Evolutionary conservation across 768 basidiomycete genomes (phyloP).

Genomic region (Cubamyces sp.): DNA sequence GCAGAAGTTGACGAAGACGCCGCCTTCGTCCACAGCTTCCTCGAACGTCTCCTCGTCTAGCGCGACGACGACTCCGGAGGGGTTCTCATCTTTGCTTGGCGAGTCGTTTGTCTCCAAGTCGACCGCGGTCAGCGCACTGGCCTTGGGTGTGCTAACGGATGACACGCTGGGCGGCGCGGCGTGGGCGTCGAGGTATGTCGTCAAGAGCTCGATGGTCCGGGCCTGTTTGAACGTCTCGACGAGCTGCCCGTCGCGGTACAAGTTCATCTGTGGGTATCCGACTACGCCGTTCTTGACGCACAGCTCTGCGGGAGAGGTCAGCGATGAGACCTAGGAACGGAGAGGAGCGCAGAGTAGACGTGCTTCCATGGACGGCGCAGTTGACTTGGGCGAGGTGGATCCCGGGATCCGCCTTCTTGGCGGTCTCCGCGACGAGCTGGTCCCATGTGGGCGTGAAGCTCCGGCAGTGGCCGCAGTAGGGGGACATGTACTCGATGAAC

Average conservation of each 20-base stretch:
- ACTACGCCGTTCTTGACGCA: constrained; percentile 70
- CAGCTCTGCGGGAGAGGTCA: constrained; percentile 56
- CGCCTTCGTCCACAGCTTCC: constrained; percentile 46
- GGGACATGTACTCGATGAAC: constrained; percentile 89
- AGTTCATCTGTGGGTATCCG: constrained; percentile 76
- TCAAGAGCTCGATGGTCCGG: constrained; percentile 58
- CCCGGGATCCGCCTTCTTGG: constrained; percentile 47
- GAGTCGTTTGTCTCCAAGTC: constrained; percentile 28
- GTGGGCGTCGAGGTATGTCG: constrained; percentile 57
- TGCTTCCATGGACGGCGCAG: constrained; percentile 77
- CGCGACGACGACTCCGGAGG: constrained; percentile 42
- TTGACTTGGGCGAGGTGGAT: constrained; percentile 82
- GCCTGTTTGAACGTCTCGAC: constrained; percentile 58
- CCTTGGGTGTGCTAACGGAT: constrained; percentile 30
- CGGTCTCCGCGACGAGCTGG: constrained; percentile 57
- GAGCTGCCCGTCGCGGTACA: constrained; percentile 70
- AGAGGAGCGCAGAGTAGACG: constrained; percentile 34
- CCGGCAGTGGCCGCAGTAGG: constrained; percentile 81
- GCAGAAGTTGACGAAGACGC: constrained; percentile 80
- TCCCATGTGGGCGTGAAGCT: constrained; percentile 85
- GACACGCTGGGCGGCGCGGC: constrained; percentile 32
- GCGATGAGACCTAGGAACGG: not conserved
- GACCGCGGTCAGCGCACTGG: constrained; percentile 34
- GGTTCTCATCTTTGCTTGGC: constrained; percentile 37
- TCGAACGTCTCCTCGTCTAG: constrained; percentile 53